A percentile compares a stretch with the other conserved stretches of the same genome.
Evolutionary conservation across 768 basidiomycete species (phyloP).

Genomic region (Russula vinacea): DNA sequence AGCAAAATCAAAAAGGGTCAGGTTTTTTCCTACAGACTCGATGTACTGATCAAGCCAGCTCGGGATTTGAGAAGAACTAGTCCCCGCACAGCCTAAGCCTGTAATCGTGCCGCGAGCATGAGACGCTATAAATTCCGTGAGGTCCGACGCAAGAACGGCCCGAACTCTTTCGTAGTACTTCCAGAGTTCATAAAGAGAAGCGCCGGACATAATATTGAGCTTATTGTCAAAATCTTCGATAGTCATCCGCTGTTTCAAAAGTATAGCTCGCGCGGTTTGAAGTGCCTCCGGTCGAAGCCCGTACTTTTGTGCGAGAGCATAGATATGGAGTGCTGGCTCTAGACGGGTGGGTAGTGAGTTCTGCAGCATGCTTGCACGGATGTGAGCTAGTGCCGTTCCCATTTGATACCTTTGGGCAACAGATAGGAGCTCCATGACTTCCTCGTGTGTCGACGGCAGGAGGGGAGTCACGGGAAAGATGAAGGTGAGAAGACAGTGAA

Average conservation of each 20-base stretch:
- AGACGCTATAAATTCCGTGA: neutral
- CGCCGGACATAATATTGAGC: neutral
- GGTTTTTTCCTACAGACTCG: neutral
- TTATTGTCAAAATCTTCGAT: neutral
- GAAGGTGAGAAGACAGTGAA: slow-evolving; percentile 16
- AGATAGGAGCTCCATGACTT: slow-evolving; percentile 1
- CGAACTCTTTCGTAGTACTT: slow-evolving; percentile 13
- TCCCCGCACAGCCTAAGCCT: neutral
- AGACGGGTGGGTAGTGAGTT: neutral
- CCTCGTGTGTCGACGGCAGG: slow-evolving; percentile 1
- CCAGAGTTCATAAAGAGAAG: slow-evolving; percentile 13
- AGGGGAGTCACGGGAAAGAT: slow-evolving; percentile 6
- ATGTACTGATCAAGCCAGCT: slow-evolving; percentile 4
- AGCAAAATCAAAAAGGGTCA: neutral
- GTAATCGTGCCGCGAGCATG: neutral
- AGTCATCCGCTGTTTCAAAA: neutral
- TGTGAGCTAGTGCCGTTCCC: neutral
- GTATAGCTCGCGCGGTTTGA: neutral
- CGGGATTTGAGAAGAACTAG: neutral
- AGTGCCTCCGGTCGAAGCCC: slow-evolving; percentile 4
- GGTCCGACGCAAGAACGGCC: neutral
- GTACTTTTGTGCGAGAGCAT: slow-evolving; percentile 8
- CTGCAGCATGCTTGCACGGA: neutral
- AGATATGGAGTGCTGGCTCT: neutral
- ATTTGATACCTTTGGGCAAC: slow-evolving; percentile 14